phyloP scores from a whole-genome alignment of 2,329 filamentous ascomycete species.

The Xenoacremonium recifei region DNA sequence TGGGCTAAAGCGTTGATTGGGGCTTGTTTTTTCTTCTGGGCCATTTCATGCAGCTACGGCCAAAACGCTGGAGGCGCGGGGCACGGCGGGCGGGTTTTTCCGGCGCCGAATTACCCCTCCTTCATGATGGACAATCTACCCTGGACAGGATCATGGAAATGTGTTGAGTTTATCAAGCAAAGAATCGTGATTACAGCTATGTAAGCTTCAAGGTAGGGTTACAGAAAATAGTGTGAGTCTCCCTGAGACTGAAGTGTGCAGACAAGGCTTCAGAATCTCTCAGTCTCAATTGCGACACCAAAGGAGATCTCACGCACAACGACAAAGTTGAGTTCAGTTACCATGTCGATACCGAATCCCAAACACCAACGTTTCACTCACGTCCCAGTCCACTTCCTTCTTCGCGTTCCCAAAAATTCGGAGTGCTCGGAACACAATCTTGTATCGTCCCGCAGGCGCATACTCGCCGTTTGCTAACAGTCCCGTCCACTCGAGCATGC shows the following conservation, averaged over 20 bases:
- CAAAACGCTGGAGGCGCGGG: conserved; percentile 1
- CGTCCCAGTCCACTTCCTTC: conserved; percentile 46
- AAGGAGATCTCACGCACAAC: too few relatives aligned
- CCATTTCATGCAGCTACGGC: neutral
- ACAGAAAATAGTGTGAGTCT: too few relatives aligned
- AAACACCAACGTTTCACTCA: conserved; percentile 40
- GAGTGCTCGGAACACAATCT: conserved; percentile 47
- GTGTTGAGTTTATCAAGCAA: too few relatives aligned
- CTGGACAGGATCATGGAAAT: too few relatives aligned
- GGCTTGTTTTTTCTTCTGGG: neutral
- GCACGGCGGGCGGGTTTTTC: neutral
- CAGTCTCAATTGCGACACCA: too few relatives aligned
- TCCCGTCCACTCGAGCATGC: conserved; percentile 42
- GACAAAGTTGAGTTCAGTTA: too few relatives aligned
- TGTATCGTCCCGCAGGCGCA: conserved; percentile 49
- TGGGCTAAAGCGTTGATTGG: conserved; percentile 15
- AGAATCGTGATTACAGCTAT: too few relatives aligned
- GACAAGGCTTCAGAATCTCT: too few relatives aligned
- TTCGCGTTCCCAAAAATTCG: conserved; percentile 49
- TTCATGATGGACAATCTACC: neutral
- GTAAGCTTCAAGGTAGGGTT: too few relatives aligned
- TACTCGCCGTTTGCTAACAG: conserved; percentile 45
- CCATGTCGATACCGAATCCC: conserved; percentile 40
- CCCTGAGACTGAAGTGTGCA: too few relatives aligned
- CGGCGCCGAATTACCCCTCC: conserved; percentile 1